A percentile compares a stretch with the other conserved stretches of the same genome.
phyloP scores from a whole-genome alignment of 192 early-diverging fungal genomes.

The Coemansia asiatica region DNA sequence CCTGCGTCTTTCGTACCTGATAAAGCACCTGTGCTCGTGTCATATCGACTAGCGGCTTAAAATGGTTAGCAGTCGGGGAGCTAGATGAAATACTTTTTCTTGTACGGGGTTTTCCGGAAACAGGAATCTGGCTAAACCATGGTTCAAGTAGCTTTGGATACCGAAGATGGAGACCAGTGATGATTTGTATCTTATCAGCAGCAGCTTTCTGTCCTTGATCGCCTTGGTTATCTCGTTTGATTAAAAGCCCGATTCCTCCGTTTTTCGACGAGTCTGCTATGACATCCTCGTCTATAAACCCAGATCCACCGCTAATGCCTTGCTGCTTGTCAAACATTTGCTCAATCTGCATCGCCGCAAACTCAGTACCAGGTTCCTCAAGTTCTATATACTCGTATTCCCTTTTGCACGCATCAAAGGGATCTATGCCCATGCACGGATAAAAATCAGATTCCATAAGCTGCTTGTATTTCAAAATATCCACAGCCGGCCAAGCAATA shows the following conservation, averaged over 20 bases:
- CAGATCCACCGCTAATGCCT: background rate
- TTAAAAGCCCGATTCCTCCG: slow-evolving; percentile 37
- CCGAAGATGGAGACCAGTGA: slow-evolving; percentile 29
- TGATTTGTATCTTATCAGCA: background rate
- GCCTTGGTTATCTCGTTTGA: background rate
- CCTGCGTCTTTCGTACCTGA: slow-evolving; percentile 10
- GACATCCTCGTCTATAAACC: background rate
- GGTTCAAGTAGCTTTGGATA: slow-evolving; percentile 26
- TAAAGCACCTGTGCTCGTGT: slow-evolving; percentile 40
- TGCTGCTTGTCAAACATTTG: too few species aligned
- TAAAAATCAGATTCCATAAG: slow-evolving; percentile 1
- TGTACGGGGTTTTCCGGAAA: slow-evolving; percentile 5
- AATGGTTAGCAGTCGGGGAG: background rate
- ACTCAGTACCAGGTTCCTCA: slow-evolving; percentile 40
- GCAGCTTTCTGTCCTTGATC: too few species aligned
- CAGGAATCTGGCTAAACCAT: slow-evolving; percentile 17
- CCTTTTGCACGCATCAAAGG: background rate
- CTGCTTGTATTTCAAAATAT: slow-evolving; percentile 19
- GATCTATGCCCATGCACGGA: slow-evolving; percentile 16
- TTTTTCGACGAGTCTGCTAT: slow-evolving; percentile 29
- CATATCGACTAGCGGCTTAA: slow-evolving; percentile 28
- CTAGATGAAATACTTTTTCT: background rate
- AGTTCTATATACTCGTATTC: slow-evolving; percentile 5
- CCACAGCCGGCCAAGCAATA: slow-evolving; percentile 18
- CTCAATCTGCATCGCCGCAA: slow-evolving; percentile 23